phyloP scores from a whole-genome alignment of 768 basidiomycete genomes.

The Kwoniella sp. region DNA sequence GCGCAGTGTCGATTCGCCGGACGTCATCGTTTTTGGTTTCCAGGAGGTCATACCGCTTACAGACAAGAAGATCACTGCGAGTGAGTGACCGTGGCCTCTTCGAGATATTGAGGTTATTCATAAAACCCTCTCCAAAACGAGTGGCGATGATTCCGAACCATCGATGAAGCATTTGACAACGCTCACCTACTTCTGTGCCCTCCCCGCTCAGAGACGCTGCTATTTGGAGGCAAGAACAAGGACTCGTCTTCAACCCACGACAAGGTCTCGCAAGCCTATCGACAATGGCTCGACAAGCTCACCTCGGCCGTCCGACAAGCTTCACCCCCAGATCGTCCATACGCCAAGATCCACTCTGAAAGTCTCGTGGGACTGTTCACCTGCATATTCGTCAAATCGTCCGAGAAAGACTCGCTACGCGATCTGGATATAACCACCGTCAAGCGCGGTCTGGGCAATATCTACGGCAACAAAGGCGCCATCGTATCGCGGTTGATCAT shows the following conservation, averaged over 20 bases:
- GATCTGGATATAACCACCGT: conserved; percentile 76
- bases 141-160: not conserved
- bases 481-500: conserved; percentile 85
- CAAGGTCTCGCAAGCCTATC: conserved; percentile 83
- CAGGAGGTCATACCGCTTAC: conserved; percentile 98
- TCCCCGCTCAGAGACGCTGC: conserved; percentile 72
- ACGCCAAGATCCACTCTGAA: conserved; percentile 79
- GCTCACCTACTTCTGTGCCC: no score
- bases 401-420: conserved; percentile 65
- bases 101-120: no score
- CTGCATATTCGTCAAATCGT: conserved; percentile 67
- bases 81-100: no score
- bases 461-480: conserved; percentile 95
- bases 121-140: not conserved
- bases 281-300: conserved; percentile 83
- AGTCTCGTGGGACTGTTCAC: conserved; percentile 87
- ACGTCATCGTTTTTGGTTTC: conserved; percentile 90
- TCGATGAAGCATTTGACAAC: not conserved
- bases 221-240: conserved; percentile 75
- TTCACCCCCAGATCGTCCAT: conserved; percentile 74
- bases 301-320: conserved; percentile 70
- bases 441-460: conserved; percentile 88
- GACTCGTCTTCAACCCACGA: conserved; percentile 67
- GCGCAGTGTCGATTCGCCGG: conserved; percentile 71
- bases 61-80: conserved; percentile 82